phyloP scores from a whole-genome alignment of 805 yeast genomes.

The Nakazawaea molendinolei region DNA sequence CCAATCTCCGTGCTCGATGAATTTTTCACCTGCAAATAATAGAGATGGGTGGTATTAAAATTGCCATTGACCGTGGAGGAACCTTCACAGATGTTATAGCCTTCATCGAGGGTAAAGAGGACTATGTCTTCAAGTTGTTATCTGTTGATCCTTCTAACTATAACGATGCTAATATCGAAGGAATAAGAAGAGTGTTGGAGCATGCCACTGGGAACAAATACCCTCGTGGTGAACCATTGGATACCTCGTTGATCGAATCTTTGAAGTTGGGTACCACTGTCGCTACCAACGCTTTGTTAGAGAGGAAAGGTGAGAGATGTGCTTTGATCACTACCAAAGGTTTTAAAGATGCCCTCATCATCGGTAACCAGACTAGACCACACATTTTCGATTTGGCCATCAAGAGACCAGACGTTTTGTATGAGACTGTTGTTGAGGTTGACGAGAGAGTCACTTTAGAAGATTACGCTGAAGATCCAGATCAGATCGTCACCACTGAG shows the following conservation, averaged over 20 bases:
- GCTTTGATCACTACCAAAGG: slow-evolving; percentile 86
- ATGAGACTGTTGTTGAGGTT: slow-evolving; percentile 71
- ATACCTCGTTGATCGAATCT: slow-evolving; percentile 54
- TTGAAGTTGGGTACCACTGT: slow-evolving; percentile 92
- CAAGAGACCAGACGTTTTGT: slow-evolving; percentile 62
- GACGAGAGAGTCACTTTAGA: slow-evolving; percentile 88
- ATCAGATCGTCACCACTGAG: slow-evolving; percentile 17
- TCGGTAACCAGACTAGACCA: slow-evolving; percentile 92
- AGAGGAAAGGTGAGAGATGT: slow-evolving; percentile 85
- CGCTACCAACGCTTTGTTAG: slow-evolving; percentile 91
- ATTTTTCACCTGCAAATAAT: background rate
- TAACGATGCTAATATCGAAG: slow-evolving; percentile 88
- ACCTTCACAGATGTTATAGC: slow-evolving; percentile 78
- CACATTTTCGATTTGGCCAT: slow-evolving; percentile 80
- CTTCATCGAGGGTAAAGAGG: slow-evolving; percentile 47
- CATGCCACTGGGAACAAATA: slow-evolving; percentile 44
- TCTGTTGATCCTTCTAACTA: slow-evolving; percentile 89
- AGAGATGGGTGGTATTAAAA: slow-evolving; percentile 7
- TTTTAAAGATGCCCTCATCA: slow-evolving; percentile 70
- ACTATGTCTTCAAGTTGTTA: slow-evolving; percentile 66
- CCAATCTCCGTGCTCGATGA: no score
- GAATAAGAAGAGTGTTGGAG: slow-evolving; percentile 74
- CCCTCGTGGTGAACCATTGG: slow-evolving; percentile 55
- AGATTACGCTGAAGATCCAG: slow-evolving; percentile 73
- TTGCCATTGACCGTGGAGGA: slow-evolving; percentile 56